Evolutionary conservation across 345 rosid species (phyloP).

Genomic region (Lumnitzera littorea): DNA sequence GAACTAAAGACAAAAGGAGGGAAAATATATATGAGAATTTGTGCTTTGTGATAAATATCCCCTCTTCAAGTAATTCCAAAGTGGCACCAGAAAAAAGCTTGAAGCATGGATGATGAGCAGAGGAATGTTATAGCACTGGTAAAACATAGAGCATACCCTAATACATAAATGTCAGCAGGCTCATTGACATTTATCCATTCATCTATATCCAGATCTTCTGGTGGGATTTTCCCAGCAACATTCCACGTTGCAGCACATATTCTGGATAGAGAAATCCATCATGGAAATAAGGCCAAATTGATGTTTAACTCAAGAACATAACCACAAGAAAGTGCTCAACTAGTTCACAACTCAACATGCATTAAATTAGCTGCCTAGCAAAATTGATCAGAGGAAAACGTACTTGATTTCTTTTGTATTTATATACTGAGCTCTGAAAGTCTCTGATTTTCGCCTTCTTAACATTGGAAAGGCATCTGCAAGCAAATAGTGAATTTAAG

Average conservation of each 20-base stretch:
- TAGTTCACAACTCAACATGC: background rate
- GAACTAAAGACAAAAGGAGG: too few species aligned
- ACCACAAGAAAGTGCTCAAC: too few species aligned
- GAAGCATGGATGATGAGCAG: background rate
- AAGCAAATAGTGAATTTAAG: constrained; percentile 3
- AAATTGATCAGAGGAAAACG: constrained; percentile 1
- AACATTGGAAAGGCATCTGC: constrained; percentile 42
- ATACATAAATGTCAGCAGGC: constrained; percentile 82
- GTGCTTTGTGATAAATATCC: too few species aligned
- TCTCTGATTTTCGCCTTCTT: constrained; percentile 79
- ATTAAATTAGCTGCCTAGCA: background rate
- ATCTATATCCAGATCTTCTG: constrained; percentile 80
- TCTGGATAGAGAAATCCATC: constrained; percentile 21
- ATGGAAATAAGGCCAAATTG: too few species aligned
- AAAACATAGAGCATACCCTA: constrained; percentile 43
- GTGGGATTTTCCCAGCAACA: constrained; percentile 81
- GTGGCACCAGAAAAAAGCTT: background rate
- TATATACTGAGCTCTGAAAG: constrained; percentile 74
- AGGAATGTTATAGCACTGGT: background rate
- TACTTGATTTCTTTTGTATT: constrained; percentile 74
- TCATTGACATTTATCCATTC: constrained; percentile 69
- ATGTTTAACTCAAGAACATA: too few species aligned
- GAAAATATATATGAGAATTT: too few species aligned
- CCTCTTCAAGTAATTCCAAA: too few species aligned
- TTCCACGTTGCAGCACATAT: constrained; percentile 86